These are phyloP conservation scores for Ploettnerulaceae sp. DNA, from an alignment of 2,329 filamentous ascomycete species.

Conservation along the genomic window DNA sequence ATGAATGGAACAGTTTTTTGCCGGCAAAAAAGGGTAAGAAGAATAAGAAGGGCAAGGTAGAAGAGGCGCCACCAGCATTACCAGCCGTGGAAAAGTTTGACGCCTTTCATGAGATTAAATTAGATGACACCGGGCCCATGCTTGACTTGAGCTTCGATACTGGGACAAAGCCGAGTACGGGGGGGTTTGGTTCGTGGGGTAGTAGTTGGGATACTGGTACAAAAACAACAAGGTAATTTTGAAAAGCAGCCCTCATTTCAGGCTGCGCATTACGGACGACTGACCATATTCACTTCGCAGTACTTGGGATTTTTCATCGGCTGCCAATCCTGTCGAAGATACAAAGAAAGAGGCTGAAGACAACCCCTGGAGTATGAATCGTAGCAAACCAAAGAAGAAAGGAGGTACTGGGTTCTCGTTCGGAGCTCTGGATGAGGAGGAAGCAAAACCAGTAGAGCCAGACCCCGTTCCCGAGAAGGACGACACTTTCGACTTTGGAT, in stretches of 20 bases:
- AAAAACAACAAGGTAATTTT: slow-evolving; percentile 20
- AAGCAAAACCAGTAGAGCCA: slow-evolving; percentile 29
- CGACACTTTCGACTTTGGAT: slow-evolving; percentile 36
- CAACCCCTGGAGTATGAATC: slow-evolving; percentile 47
- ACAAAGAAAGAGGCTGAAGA: slow-evolving; percentile 40
- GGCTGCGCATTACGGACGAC: neutral
- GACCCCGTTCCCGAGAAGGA: slow-evolving; percentile 32
- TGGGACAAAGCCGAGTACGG: slow-evolving; percentile 37
- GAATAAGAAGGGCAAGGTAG: slow-evolving; percentile 41
- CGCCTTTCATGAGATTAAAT: slow-evolving; percentile 64
- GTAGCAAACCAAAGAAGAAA: slow-evolving; percentile 50
- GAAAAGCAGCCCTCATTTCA: neutral
- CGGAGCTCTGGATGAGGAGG: slow-evolving; percentile 42
- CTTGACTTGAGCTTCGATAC: slow-evolving; percentile 51
- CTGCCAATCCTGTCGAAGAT: slow-evolving; percentile 38
- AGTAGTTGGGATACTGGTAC: slow-evolving; percentile 52
- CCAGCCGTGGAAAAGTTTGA: slow-evolving; percentile 40
- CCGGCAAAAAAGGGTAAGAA: slow-evolving; percentile 51
- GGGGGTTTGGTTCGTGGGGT: slow-evolving; percentile 54
- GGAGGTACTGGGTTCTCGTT: slow-evolving; percentile 46
- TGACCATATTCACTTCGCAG: slow-evolving; percentile 11
- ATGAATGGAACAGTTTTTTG: slow-evolving; percentile 47
- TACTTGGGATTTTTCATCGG: slow-evolving; percentile 27
- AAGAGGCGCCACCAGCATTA: slow-evolving; percentile 35
- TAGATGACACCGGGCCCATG: slow-evolving; percentile 56